phyloP scores from a whole-genome alignment of 148 eudicot species.

The Rhododendron vialii region DNA sequence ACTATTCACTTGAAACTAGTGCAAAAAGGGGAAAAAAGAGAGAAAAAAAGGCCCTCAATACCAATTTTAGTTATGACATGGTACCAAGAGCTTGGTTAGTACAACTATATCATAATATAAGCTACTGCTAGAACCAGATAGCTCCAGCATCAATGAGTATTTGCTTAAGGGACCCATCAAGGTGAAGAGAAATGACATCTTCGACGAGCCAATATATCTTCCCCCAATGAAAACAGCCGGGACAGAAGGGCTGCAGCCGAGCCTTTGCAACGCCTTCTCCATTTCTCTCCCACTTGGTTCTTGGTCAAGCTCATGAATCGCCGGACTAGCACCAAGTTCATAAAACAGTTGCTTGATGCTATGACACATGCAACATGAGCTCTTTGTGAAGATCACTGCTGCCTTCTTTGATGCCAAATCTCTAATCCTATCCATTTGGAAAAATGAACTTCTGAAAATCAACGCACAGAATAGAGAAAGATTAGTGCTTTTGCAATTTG shows the following conservation, averaged over 20 bases:
- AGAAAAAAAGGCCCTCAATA: not conserved
- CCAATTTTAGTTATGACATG: not conserved
- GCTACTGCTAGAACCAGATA: conserved; percentile 42
- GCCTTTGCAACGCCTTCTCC: conserved; percentile 32
- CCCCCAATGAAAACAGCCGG: conserved; percentile 52
- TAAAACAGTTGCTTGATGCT: conserved; percentile 38
- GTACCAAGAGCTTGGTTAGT: not conserved
- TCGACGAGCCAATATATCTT: conserved; percentile 35
- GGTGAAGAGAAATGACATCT: conserved; percentile 45
- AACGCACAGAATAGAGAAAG: not conserved
- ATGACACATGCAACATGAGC: conserved; percentile 51
- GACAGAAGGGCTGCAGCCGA: conserved; percentile 36
- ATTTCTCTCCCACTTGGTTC: conserved; percentile 34
- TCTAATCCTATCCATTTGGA: conserved; percentile 33
- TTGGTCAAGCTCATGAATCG: conserved; percentile 39
- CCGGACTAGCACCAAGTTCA: conserved; percentile 49
- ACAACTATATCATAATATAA: not conserved
- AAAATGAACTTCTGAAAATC: not conserved
- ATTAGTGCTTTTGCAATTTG: not conserved
- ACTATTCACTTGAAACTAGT: not conserved
- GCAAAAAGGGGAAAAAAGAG: not conserved
- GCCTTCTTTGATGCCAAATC: conserved; percentile 45
- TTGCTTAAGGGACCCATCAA: conserved; percentile 40
- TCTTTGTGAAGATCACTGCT: conserved; percentile 51
- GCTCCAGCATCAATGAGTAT: conserved; percentile 42